These are phyloP conservation scores for Calonectria crousiana DNA, from an alignment of 2,329 filamentous ascomycete genomes.

Conservation along the genomic window DNA sequence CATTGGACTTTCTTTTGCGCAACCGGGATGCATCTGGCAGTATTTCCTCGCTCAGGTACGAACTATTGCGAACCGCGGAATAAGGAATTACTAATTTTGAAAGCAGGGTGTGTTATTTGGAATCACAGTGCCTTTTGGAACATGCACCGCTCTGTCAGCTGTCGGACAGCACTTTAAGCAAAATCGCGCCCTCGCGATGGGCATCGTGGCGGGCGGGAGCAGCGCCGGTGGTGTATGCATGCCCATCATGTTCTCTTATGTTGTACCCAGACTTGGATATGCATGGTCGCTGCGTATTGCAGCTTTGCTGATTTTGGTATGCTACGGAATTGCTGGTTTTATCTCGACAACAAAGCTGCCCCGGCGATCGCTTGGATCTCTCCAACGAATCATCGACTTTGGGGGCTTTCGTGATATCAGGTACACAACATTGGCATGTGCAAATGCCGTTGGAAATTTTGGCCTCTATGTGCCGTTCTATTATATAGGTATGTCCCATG, in stretches of 20 bases:
- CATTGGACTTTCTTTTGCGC: conserved; percentile 11
- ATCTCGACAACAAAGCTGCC: neutral
- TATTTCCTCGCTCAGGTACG: conserved; percentile 17
- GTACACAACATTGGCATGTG: neutral
- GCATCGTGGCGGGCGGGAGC: neutral
- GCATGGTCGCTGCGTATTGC: neutral
- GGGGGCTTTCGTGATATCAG: neutral
- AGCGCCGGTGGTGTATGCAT: neutral
- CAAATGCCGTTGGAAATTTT: neutral
- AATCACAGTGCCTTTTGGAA: neutral
- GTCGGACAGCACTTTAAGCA: neutral
- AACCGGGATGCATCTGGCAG: conserved; percentile 14
- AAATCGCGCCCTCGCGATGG: neutral
- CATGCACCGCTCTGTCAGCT: neutral
- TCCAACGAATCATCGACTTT: neutral
- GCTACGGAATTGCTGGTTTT: neutral
- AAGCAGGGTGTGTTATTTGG: neutral
- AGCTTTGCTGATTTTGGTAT: neutral
- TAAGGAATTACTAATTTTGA: neutral
- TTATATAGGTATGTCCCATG: neutral
- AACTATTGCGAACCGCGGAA: no score
- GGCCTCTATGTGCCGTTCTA: neutral
- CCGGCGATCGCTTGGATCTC: neutral
- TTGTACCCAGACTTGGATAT: neutral
- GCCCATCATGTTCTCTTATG: neutral